Evolutionary conservation across 208 protist species (phyloP).

Genomic region (Leptomonas seymouri): DNA sequence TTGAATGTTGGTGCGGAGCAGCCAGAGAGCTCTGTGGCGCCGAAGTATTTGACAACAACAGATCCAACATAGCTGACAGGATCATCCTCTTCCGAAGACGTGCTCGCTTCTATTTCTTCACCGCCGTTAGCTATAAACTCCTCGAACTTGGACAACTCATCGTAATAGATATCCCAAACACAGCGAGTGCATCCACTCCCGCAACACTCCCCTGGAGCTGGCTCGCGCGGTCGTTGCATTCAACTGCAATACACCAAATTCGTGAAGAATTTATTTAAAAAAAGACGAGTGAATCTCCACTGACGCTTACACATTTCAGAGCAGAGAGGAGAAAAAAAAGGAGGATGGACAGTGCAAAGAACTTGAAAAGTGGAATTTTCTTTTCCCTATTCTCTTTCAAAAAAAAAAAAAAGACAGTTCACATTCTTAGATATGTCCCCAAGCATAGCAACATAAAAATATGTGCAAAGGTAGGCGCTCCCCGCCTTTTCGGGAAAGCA

Average conservation of each 20-base stretch:
- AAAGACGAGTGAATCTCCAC: too few relatives aligned
- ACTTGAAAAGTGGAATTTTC: too few relatives aligned
- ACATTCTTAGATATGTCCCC: too few relatives aligned
- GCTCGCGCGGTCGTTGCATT: slow-evolving; percentile 64
- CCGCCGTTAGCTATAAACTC: slow-evolving; percentile 34
- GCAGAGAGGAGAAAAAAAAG: too few relatives aligned
- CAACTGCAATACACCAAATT: not conserved
- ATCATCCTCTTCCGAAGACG: slow-evolving; percentile 30
- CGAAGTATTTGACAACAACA: slow-evolving; percentile 70
- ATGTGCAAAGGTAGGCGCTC: too few relatives aligned
- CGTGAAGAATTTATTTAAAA: too few relatives aligned
- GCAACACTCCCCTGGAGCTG: slow-evolving; percentile 79
- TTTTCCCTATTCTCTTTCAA: too few relatives aligned
- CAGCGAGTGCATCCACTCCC: slow-evolving; percentile 87
- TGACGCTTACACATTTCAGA: too few relatives aligned
- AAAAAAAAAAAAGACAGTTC: too few relatives aligned
- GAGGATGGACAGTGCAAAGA: too few relatives aligned
- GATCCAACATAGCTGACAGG: slow-evolving; percentile 63
- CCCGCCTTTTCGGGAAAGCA: too few relatives aligned
- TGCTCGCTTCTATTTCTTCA: slow-evolving; percentile 16
- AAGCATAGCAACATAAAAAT: too few relatives aligned
- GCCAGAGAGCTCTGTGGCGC: not conserved
- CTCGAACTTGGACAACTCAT: slow-evolving; percentile 65
- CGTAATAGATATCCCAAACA: slow-evolving; percentile 92
- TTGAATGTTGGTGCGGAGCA: not conserved